phyloP scores from a whole-genome alignment of 2,329 filamentous ascomycete genomes.

The Neonectria faginata region DNA sequence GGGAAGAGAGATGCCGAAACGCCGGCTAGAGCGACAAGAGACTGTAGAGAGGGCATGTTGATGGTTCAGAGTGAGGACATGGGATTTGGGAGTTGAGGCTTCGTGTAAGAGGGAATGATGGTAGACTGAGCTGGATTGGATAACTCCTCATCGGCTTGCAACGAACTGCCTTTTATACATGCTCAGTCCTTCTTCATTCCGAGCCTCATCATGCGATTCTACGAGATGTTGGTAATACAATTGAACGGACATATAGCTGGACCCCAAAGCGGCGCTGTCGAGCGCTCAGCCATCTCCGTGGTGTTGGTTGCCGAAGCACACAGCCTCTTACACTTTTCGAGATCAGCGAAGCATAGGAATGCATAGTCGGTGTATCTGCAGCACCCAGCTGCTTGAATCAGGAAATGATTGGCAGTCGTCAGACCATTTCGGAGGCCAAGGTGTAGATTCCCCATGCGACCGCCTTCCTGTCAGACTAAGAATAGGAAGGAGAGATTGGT shows the following conservation, averaged over 20 bases:
- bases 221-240: background rate
- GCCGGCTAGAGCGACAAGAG: background rate
- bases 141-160: background rate
- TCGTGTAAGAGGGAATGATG: background rate
- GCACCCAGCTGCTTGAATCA: background rate
- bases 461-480: background rate
- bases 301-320: background rate
- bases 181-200: background rate
- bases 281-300: background rate
- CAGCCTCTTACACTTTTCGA: background rate
- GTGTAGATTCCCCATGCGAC: background rate
- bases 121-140: background rate
- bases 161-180: background rate
- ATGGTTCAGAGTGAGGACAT: background rate
- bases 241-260: background rate
- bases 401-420: background rate
- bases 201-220: background rate
- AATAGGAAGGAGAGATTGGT: background rate
- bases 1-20: background rate
- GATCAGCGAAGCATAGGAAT: background rate
- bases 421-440: no score
- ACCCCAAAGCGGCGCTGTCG: background rate
- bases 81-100: background rate
- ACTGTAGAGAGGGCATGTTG: background rate
- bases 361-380: background rate